Evolutionary conservation across 495 filamentous ascomycete species (phyloP).

Genomic region (Barbatosphaeria neglecta): DNA sequence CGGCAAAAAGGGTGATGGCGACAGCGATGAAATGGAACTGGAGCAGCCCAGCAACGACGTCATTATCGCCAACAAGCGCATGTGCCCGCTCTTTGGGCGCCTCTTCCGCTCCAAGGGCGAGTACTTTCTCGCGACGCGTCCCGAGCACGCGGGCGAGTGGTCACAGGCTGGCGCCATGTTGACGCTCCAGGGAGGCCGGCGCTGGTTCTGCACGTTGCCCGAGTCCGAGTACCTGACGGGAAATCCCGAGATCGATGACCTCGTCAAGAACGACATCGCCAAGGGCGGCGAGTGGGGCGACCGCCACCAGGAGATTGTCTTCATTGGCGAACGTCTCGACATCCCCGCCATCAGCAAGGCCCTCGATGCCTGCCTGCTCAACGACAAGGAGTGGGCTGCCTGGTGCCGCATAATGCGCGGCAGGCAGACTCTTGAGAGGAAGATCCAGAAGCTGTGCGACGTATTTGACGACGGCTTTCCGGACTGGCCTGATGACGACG

Average conservation of each 20-base stretch:
- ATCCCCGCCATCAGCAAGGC: conserved; percentile 22
- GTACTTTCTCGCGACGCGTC: conserved; percentile 20
- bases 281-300: conserved; percentile 40
- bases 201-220: conserved; percentile 40
- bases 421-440: conserved; percentile 16
- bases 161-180: conserved; percentile 50
- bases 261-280: conserved; percentile 32
- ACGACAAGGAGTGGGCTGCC: conserved; percentile 33
- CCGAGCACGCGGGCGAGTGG: conserved; percentile 42
- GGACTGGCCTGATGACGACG: conserved; percentile 37
- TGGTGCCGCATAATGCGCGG: conserved; percentile 41
- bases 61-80: conserved; percentile 33
- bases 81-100: conserved; percentile 24
- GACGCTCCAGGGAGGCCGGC: conserved; percentile 39
- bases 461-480: conserved; percentile 47
- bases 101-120: conserved; percentile 21
- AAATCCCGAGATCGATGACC: conserved; percentile 28
- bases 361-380: conserved; percentile 39
- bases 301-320: conserved; percentile 47
- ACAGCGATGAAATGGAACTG: too few relatives aligned
- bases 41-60: conserved; percentile 21
- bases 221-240: conserved; percentile 32
- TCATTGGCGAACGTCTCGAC: conserved; percentile 44
- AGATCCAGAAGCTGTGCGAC: conserved; percentile 22
- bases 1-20: too few relatives aligned